phyloP scores from a whole-genome alignment of 352 stramenopile species.

The Ophiocytium majus region DNA sequence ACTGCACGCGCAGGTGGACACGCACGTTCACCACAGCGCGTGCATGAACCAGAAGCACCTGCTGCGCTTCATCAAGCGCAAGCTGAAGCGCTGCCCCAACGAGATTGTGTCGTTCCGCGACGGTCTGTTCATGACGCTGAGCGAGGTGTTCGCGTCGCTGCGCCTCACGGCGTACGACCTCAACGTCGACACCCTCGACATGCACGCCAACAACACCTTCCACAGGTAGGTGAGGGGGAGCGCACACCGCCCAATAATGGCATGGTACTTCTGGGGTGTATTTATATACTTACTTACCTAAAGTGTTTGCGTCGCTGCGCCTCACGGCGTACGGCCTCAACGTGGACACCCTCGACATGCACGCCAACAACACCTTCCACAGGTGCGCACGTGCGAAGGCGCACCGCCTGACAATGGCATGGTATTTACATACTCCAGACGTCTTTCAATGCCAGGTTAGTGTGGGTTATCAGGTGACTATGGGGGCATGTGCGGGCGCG shows the following conservation, averaged over 20 bases:
- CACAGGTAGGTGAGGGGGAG: slow-evolving; percentile 68
- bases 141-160: slow-evolving; percentile 84
- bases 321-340: slow-evolving; percentile 95
- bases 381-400: too few relatives aligned
- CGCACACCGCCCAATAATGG: too few relatives aligned
- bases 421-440: too few relatives aligned
- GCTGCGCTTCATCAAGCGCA: slow-evolving; percentile 73
- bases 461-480: too few relatives aligned
- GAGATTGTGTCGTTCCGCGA: slow-evolving; percentile 91
- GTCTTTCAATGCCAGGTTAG: too few relatives aligned
- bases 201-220: slow-evolving; percentile 98
- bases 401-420: too few relatives aligned
- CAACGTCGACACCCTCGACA: slow-evolving; percentile 97
- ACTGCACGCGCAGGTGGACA: slow-evolving; percentile 98
- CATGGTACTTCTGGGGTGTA: neutral
- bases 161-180: slow-evolving; percentile 94
- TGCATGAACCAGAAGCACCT: slow-evolving; percentile 95
- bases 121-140: slow-evolving; percentile 90
- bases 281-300: too few relatives aligned
- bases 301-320: slow-evolving; percentile 80
- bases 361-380: slow-evolving; percentile 98
- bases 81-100: slow-evolving; percentile 77
- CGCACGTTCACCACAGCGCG: slow-evolving; percentile 94
- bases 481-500: too few relatives aligned
- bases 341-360: slow-evolving; percentile 97